Base-by-base conservation (phyloP, 495 filamentous ascomycete genomes). In the Penicillium malachiteum region DNA sequence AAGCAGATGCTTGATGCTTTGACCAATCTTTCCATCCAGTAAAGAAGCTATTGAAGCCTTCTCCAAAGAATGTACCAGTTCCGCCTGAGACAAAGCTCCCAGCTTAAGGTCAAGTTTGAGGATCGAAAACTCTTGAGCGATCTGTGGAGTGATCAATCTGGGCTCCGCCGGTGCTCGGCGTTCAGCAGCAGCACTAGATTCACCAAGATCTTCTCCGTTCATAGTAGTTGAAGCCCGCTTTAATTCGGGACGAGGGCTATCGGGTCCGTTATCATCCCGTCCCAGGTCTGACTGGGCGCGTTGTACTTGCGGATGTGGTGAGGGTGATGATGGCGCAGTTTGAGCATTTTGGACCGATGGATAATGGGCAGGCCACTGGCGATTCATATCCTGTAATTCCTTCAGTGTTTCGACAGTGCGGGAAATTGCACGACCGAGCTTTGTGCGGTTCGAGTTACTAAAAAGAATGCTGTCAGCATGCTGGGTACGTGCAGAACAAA, bases 21-120 rank as follows among this genome's bases (percentile, higher is more conserved):
- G 87, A 54, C 85, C 86, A 64, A 98, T 97, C 68, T 95, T 96
- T 10, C 91, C 92, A 69, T 98, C 92, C 42, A 98, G 74, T 41
- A 98, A 70, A 11, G 91, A 86, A 7, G 94, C 94, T 58, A 98
- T 84, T 5, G 94, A 94, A 6, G 77, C 72, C 72, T 96, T 97
- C 66, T 97, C 92, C 60, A 97, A 70, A n/a, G 94, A 97, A 72
- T 97, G 95, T 14, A 97, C 93, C 18, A 97, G 81, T 59, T 97
- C 94, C 0, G 89, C 80, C 66, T 96, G 94, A 18, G 90, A 87
- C 39, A 96, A 63, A 10, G 87, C 79, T 14, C 92, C 92, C 37
- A 98, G 79, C 68, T 97, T 97, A 63, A 97, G 68, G 66, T 98
- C 92, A 55, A 98, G 72, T 72, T 97, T 98, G 52, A 98, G 72